These are phyloP conservation scores for Phanerochaete sordida DNA, from an alignment of 768 basidiomycete genomes.

Conservation along the genomic window DNA sequence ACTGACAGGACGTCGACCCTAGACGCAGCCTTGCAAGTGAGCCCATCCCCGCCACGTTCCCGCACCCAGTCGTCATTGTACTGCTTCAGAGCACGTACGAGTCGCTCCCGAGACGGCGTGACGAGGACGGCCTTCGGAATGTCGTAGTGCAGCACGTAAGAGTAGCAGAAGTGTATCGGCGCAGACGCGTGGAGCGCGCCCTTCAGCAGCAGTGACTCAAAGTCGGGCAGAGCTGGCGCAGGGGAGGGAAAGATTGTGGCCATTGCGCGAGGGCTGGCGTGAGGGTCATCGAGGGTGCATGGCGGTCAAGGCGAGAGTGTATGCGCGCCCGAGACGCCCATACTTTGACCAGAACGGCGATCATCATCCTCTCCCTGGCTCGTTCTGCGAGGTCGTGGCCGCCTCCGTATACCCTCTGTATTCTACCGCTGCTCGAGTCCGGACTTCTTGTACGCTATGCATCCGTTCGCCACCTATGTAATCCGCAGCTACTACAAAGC, in stretches of 20 bases:
- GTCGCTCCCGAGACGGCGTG: conserved; percentile 45
- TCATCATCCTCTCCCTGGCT: neutral
- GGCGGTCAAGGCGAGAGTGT: neutral
- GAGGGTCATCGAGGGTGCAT: conserved; percentile 43
- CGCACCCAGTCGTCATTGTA: conserved; percentile 46
- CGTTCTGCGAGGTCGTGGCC: neutral
- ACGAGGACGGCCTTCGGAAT: conserved; percentile 43
- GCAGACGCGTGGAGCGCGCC: conserved; percentile 66
- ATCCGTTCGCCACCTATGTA: conserved; percentile 85
- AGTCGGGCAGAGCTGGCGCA: conserved; percentile 48
- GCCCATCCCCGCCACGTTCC: conserved; percentile 27
- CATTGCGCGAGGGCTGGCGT: conserved; percentile 29
- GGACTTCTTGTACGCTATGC: conserved; percentile 42
- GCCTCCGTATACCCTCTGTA: neutral
- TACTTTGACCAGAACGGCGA: neutral
- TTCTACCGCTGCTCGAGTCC: neutral
- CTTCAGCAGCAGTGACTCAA: conserved; percentile 55
- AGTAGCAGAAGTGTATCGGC: conserved; percentile 64
- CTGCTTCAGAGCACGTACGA: conserved; percentile 39
- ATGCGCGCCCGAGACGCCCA: neutral
- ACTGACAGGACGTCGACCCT: conserved; percentile 53
- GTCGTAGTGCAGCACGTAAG: conserved; percentile 35
- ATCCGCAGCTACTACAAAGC: conserved; percentile 84
- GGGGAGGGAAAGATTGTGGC: conserved; percentile 39
- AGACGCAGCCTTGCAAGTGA: conserved; percentile 11